Percentiles rank a stretch among this genome's conserved stretches.
phyloP scores from a whole-genome alignment of 169 alveolate species.

The Plasmodium knowlesi region DNA sequence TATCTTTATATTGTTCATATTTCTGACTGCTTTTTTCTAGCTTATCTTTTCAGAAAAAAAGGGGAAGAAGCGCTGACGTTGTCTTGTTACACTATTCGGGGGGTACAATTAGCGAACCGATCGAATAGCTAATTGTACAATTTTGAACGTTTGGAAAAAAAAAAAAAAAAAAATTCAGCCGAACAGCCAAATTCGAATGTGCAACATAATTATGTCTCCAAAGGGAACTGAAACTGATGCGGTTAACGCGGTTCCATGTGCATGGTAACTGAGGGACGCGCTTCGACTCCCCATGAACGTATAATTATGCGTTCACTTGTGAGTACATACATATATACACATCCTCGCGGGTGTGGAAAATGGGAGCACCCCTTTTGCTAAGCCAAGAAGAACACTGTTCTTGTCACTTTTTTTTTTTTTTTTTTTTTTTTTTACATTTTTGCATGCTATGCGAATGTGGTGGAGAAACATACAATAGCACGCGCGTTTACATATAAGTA shows the following conservation, averaged over 20 bases:
- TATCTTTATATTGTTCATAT: slow-evolving; percentile 39
- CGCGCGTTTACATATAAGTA: background rate
- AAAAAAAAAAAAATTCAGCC: background rate
- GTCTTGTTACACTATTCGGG: background rate
- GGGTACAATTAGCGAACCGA: background rate
- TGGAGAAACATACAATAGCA: background rate
- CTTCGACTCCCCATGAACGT: background rate
- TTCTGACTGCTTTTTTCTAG: background rate
- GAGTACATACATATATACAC: background rate
- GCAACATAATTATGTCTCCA: background rate
- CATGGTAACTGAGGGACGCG: background rate
- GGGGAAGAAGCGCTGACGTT: background rate
- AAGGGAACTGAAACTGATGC: background rate
- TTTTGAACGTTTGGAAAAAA: background rate
- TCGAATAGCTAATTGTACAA: background rate
- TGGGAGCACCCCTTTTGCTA: background rate
- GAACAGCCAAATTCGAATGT: background rate
- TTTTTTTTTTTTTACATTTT: background rate
- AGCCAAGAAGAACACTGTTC: background rate
- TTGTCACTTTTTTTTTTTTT: background rate
- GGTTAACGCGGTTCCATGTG: background rate
- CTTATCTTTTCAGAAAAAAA: background rate
- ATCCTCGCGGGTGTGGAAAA: background rate
- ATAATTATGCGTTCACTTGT: background rate
- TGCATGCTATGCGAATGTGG: background rate